Conservation (phyloP, 2,329 filamentous ascomycete species). For the Chaetoscypha palmicola region DNA sequence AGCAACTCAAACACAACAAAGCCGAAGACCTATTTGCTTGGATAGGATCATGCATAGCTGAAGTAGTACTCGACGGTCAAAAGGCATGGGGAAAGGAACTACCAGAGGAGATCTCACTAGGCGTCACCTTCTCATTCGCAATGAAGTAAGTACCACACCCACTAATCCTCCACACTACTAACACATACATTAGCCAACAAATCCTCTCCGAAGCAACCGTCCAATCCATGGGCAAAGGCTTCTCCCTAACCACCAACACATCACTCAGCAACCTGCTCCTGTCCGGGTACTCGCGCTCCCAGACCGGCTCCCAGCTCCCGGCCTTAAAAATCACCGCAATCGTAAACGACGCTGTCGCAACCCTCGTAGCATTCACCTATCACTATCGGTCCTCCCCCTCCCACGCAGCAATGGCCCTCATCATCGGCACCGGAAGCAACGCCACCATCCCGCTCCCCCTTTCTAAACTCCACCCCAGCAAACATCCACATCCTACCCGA, state of each 20-base stretch:
- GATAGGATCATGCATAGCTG: slow-evolving; percentile 71
- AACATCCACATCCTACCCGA: too few species aligned
- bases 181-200: slow-evolving; percentile 38
- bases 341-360: slow-evolving; percentile 75
- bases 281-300: slow-evolving; percentile 48
- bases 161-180: slow-evolving; percentile 3
- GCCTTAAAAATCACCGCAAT: slow-evolving; percentile 67
- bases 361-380: slow-evolving; percentile 70
- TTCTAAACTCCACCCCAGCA: slow-evolving; percentile 54
- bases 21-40: slow-evolving; percentile 71
- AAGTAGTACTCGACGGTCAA: slow-evolving; percentile 58
- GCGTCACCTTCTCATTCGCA: slow-evolving; percentile 65
- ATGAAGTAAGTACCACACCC: slow-evolving; percentile 39
- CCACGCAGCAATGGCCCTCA: slow-evolving; percentile 70
- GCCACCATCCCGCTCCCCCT: slow-evolving; percentile 69
- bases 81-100: slow-evolving; percentile 35
- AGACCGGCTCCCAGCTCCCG: slow-evolving; percentile 46
- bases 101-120: slow-evolving; percentile 47
- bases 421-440: slow-evolving; percentile 76
- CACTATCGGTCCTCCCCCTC: slow-evolving; percentile 53
- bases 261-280: slow-evolving; percentile 54
- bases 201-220: slow-evolving; percentile 55
- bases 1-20: slow-evolving; percentile 67
- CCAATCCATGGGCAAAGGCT: slow-evolving; percentile 66
- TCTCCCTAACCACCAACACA: slow-evolving; percentile 52